phyloP scores from a whole-genome alignment of 257 asterid genomes.

The Nicotiana knightiana region DNA sequence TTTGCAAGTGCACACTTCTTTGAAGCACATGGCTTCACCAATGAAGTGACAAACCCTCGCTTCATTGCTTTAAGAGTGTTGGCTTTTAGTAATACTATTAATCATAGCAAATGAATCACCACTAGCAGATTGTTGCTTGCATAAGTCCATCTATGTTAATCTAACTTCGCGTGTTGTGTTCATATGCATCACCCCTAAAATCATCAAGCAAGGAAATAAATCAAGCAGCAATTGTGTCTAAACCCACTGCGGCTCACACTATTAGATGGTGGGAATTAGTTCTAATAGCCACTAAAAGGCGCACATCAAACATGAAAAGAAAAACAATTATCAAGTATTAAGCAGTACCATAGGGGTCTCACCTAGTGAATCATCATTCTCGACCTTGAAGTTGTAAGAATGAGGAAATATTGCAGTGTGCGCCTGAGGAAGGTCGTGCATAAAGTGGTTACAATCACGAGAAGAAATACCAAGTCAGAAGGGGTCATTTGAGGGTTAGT shows the following conservation, averaged over 20 bases:
- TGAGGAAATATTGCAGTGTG: conserved; percentile 72
- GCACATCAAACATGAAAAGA: background rate
- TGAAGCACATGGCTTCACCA: no score
- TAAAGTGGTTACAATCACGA: background rate
- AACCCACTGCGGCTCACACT: background rate
- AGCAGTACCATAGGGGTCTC: background rate
- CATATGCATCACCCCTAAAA: background rate
- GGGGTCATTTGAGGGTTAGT: background rate
- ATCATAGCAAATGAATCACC: background rate
- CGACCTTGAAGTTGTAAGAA: conserved; percentile 38
- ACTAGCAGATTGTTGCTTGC: background rate
- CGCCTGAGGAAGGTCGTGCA: conserved; percentile 29
- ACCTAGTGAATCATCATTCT: conserved; percentile 68
- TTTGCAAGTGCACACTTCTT: no score
- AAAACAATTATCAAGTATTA: background rate
- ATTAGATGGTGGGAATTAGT: background rate
- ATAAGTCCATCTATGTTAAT: background rate
- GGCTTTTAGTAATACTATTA: no score
- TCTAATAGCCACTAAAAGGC: background rate
- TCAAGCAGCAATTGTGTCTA: background rate
- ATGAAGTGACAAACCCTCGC: no score
- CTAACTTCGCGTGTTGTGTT: background rate
- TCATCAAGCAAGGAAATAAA: background rate
- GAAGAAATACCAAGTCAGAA: background rate
- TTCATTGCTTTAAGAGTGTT: no score